Conservation (phyloP, 2,329 filamentous ascomycete species). For the Pezicula rhizophila region DNA sequence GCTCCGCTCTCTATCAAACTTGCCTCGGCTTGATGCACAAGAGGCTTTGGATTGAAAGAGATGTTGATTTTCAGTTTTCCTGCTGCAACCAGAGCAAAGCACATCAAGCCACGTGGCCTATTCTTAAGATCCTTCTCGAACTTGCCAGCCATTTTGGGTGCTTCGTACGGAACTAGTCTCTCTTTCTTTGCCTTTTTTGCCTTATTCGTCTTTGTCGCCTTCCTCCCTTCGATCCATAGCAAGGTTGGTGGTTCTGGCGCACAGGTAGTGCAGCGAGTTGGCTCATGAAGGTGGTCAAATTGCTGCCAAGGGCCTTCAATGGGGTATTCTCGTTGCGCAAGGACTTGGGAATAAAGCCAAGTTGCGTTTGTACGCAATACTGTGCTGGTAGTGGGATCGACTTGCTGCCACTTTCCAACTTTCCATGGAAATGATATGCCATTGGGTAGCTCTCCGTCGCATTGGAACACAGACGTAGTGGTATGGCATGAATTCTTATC, state of each 20-base stretch:
- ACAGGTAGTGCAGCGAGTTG: conserved; percentile 24
- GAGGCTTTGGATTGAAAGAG: conserved; percentile 33
- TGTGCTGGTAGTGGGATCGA: no score
- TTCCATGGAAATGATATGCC: no score
- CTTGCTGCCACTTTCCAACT: no score
- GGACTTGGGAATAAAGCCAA: no score
- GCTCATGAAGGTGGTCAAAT: no score
- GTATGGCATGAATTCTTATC: no score
- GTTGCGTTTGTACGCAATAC: no score
- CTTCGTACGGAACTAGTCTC: conserved; percentile 40
- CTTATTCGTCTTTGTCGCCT: background rate
- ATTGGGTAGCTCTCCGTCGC: no score
- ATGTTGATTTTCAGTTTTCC: conserved; percentile 32
- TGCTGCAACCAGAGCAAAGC: conserved; percentile 27
- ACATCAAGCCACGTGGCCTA: conserved; percentile 36
- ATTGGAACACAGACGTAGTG: no score
- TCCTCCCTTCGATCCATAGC: conserved; percentile 26
- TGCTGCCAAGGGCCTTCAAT: no score
- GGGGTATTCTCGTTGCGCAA: no score
- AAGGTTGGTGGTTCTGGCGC: conserved; percentile 31
- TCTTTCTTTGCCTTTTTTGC: conserved; percentile 8
- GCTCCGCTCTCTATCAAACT: conserved; percentile 20
- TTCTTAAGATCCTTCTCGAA: conserved; percentile 46
- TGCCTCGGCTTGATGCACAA: conserved; percentile 36
- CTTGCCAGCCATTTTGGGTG: conserved; percentile 40